These are phyloP conservation scores for Cenchrus americanus DNA, from an alignment of 176 grass and related monocot genomes.

Conservation along the genomic window DNA sequence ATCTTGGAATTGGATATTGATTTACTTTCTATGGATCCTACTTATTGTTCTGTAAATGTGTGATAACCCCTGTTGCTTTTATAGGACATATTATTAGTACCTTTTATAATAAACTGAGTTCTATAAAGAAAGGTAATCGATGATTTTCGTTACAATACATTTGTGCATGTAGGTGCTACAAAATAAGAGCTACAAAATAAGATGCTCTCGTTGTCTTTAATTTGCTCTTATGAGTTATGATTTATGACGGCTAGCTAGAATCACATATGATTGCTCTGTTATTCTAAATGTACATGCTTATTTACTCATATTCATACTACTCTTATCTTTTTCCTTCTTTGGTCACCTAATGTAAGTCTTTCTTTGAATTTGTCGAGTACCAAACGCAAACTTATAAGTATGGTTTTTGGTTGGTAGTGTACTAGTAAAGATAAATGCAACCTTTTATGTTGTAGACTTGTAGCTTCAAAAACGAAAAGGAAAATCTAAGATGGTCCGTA, in stretches of 20 bases:
- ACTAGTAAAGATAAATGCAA: background rate
- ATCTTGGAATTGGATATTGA: slow-evolving; percentile 1
- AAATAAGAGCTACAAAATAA: background rate
- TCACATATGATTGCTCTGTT: background rate
- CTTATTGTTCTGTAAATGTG: background rate
- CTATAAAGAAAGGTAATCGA: background rate
- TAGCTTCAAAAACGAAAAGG: background rate
- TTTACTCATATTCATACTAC: slow-evolving; percentile 18
- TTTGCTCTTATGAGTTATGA: background rate
- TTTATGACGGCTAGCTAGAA: too few relatives aligned
- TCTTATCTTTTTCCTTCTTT: background rate
- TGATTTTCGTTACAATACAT: background rate
- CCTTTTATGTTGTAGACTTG: background rate
- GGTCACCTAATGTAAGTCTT: background rate
- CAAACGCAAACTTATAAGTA: background rate
- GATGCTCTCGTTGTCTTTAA: background rate
- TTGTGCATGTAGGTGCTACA: background rate
- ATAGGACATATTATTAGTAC: background rate
- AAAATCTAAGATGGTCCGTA: background rate
- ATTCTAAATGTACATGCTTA: slow-evolving; percentile 11
- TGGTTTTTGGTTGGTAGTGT: background rate
- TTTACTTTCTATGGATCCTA: background rate
- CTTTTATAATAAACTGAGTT: background rate
- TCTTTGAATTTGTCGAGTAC: background rate
- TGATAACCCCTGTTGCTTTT: background rate